Percentiles rank a stretch among this genome's conserved stretches.
Conservation (phyloP, 2,329 filamentous ascomycete species). For the Colletotrichum agaves region DNA sequence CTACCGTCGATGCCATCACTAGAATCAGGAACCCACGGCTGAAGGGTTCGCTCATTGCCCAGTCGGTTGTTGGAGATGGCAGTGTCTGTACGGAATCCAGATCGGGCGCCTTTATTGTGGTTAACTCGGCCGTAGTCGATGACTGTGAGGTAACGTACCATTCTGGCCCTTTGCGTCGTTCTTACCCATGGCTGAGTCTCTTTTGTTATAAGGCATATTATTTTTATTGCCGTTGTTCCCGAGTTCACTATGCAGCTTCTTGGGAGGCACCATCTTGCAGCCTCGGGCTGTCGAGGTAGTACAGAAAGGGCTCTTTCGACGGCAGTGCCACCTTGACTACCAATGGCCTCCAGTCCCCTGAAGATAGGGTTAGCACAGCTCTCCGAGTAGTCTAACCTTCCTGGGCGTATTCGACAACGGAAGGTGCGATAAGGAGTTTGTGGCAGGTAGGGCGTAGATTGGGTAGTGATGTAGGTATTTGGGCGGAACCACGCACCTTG, state of each 20-base stretch:
- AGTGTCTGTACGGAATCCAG: constrained; percentile 84
- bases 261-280: constrained; percentile 32
- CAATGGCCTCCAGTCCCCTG: constrained; percentile 30
- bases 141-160: constrained; percentile 45
- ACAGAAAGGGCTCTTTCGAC: constrained; percentile 25
- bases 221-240: constrained; percentile 35
- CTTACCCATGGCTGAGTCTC: constrained; percentile 50
- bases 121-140: constrained; percentile 22
- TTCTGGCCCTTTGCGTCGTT: constrained; percentile 51
- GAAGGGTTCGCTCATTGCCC: constrained; percentile 78
- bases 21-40: constrained; percentile 82
- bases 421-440: neutral
- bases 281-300: constrained; percentile 27
- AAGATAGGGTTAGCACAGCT: constrained; percentile 22
- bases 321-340: constrained; percentile 33
- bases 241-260: constrained; percentile 34
- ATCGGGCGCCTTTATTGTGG: constrained; percentile 66
- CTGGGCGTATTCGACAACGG: neutral
- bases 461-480: constrained; percentile 1
- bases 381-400: neutral
- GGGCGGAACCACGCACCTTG: constrained; percentile 26
- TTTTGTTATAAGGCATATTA: constrained; percentile 53
- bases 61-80: constrained; percentile 83
- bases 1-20: constrained; percentile 74
- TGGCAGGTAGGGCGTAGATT: neutral